Evolutionary conservation across 1,284 basidiomycete species (phyloP).

Genomic region (Ustilago crameri): DNA sequence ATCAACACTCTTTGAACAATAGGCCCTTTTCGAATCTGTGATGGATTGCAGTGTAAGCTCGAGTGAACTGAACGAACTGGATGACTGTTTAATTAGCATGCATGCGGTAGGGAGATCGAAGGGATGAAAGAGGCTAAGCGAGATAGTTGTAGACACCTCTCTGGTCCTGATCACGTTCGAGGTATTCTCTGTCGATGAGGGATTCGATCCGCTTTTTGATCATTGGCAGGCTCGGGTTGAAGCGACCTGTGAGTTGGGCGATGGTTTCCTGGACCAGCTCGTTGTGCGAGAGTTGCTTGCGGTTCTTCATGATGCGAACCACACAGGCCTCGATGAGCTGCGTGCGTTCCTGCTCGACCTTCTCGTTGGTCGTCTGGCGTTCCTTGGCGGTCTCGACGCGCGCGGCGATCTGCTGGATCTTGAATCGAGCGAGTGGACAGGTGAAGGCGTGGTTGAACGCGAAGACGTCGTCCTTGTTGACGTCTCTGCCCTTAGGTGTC

Average conservation of each 20-base stretch:
- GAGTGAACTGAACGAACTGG: no score
- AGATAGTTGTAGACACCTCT: conserved; percentile 61
- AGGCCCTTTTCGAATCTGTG: no score
- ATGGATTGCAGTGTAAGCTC: no score
- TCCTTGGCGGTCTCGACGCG: conserved; percentile 88
- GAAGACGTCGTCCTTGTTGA: conserved; percentile 81
- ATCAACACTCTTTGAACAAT: no score
- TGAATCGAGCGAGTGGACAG: conserved; percentile 85
- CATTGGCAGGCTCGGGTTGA: conserved; percentile 82
- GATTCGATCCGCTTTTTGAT: conserved; percentile 96
- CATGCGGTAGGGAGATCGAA: no score
- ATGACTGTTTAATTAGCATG: no score
- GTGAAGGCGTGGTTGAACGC: conserved; percentile 88
- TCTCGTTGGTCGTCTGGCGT: conserved; percentile 87
- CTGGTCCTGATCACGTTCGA: conserved; percentile 51
- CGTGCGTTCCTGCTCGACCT: conserved; percentile 90
- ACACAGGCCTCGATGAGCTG: conserved; percentile 90
- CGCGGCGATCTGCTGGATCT: conserved; percentile 88
- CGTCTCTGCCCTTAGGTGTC: conserved; percentile 85
- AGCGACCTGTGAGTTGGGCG: conserved; percentile 82
- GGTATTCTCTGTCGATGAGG: conserved; percentile 78
- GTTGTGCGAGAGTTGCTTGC: conserved; percentile 88
- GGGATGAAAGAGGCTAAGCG: no score
- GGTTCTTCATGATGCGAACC: conserved; percentile 96
- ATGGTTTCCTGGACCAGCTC: conserved; percentile 92